Conservation (phyloP, 1,139 yeast species). For the Nakaseomyces sp. region DNA sequence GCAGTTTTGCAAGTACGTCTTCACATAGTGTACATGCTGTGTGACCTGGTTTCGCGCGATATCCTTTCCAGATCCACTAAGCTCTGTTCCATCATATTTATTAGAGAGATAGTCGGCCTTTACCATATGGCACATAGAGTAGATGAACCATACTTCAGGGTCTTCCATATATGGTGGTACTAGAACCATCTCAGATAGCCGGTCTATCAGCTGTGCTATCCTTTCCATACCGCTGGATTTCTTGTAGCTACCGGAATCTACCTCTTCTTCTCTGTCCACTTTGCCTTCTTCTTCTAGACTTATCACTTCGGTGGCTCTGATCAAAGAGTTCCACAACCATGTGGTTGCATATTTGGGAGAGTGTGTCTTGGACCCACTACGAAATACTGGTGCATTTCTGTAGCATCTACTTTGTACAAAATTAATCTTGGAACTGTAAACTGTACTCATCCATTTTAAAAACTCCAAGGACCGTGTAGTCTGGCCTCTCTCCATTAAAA, state of each 20-base stretch:
- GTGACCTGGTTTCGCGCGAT: slow-evolving; percentile 22
- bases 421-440: slow-evolving; percentile 20
- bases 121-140: slow-evolving; percentile 23
- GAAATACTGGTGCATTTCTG: slow-evolving; percentile 30
- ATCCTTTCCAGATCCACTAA: slow-evolving; percentile 18
- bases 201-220: slow-evolving; percentile 20
- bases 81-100: slow-evolving; percentile 9
- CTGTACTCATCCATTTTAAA: slow-evolving; percentile 28
- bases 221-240: slow-evolving; percentile 6
- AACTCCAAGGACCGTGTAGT: slow-evolving; percentile 20
- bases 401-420: slow-evolving; percentile 21
- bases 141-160: slow-evolving; percentile 28
- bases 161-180: slow-evolving; percentile 31
- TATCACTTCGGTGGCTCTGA: slow-evolving; percentile 11
- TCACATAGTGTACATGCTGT: slow-evolving; percentile 20
- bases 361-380: slow-evolving; percentile 32
- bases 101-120: slow-evolving; percentile 23
- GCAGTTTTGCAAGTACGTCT: slow-evolving; percentile 16
- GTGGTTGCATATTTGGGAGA: slow-evolving; percentile 32
- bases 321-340: slow-evolving; percentile 32
- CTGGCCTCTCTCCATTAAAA: slow-evolving; percentile 26
- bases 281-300: background rate
- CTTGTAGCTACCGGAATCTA: slow-evolving; percentile 5
- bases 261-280: slow-evolving; percentile 5
- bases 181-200: slow-evolving; percentile 23